These are phyloP conservation scores for Cutaneotrichosporon sp. DNA, from an alignment of 1,284 basidiomycete genomes.

Conservation along the genomic window DNA sequence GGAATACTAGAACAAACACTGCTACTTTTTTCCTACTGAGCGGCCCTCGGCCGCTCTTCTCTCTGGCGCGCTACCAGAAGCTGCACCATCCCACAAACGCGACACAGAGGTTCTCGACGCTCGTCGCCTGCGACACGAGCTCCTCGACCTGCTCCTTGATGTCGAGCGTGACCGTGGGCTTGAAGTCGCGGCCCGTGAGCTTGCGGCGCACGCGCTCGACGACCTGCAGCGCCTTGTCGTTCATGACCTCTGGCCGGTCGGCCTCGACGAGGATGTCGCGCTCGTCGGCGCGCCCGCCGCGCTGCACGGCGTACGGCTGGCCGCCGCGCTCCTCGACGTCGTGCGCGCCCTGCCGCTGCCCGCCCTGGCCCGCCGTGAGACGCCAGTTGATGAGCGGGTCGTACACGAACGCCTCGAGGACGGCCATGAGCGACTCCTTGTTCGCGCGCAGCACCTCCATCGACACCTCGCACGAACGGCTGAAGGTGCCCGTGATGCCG, in stretches of 20 bases:
- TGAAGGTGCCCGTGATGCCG: constrained; percentile 96
- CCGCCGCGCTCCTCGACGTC: constrained; percentile 26
- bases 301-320: constrained; percentile 14
- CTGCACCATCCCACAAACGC: constrained; percentile 90
- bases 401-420: constrained; percentile 79
- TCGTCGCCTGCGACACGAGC: constrained; percentile 86
- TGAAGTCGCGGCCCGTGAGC: constrained; percentile 88
- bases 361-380: constrained; percentile 53
- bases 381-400: constrained; percentile 64
- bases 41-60: background rate
- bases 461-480: constrained; percentile 92
- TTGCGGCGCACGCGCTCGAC: constrained; percentile 93
- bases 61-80: constrained; percentile 3
- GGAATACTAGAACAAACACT: constrained; percentile 5
- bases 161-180: constrained; percentile 70
- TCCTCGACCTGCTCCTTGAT: constrained; percentile 83
- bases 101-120: constrained; percentile 89
- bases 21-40: background rate
- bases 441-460: constrained; percentile 97
- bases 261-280: constrained; percentile 53
- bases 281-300: constrained; percentile 48
- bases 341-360: constrained; percentile 28
- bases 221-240: constrained; percentile 83
- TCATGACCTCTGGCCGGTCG: constrained; percentile 74
- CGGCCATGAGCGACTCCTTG: constrained; percentile 96